Evolutionary conservation across 2,329 filamentous ascomycete genomes (phyloP), one percentile per base, ranked within the genome.

Genomic region (Aspergillus sp.): DNA sequence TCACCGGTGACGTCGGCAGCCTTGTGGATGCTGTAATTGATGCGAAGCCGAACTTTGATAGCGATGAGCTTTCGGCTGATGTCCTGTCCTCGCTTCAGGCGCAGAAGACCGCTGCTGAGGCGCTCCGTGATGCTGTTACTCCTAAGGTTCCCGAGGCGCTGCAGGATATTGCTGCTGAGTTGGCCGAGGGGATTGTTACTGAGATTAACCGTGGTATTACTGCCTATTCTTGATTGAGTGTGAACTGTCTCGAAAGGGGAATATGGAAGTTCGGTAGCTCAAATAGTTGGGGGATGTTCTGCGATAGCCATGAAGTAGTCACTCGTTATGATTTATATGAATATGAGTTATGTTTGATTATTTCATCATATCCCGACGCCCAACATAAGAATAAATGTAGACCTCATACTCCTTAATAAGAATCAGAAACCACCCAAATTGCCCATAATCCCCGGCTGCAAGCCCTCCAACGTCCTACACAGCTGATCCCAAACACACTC

Each of bases 161-260:
- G 27, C 39, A 56, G 37, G 48, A 21, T 12, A 50, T 51, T 33
- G 59, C 59, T 6, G 39, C 21, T 1, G 37, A 50, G 8, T 41
- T 61, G 2, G 45, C 59, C 1, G 17, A 51, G n/a, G 43, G 51
- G 6, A 59, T 61, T 37, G 40, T 50, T 15, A 45, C 27, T 9
- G 23, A 58, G 12, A 61, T 61, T 8, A 49, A 58, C 17, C 39
- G 52, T 1, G 59, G 59, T 31, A 59, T 61, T 54, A 47, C 53
- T 23, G 56, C 54, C 24, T 59, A 59, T n/a, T 51, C 54, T 23
- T 31, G 9, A 9, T 11, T 11, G 27, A 31, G 27, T 31, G 27
- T 3, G 27, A 31, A 31, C 9, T 4, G 9, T 31, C 3, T 27
- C 8, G 8, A 11, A 3, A 3, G 1, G 3, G 27, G 9, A 11